Percentiles rank a stretch among this genome's conserved stretches.
Conservation (phyloP, 2,329 filamentous ascomycete species). For the Aureobasidium sp. region DNA sequence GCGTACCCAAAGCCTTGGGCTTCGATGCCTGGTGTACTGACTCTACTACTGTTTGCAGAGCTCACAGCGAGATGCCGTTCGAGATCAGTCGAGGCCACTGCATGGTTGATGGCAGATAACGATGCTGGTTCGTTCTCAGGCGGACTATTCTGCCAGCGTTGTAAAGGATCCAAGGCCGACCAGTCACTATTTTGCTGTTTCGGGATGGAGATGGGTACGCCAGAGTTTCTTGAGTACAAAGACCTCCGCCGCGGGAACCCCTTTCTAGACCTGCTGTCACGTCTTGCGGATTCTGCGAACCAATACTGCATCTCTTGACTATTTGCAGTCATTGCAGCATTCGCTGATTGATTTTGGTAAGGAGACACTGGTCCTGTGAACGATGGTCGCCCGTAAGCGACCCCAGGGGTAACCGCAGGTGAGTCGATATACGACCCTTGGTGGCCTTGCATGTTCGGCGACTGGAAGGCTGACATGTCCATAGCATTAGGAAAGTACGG, state of each 20-base stretch:
- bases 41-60: conserved; percentile 8
- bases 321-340: conserved; percentile 12
- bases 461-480: not conserved
- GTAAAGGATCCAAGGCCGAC: conserved; percentile 43
- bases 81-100: conserved; percentile 38
- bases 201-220: not conserved
- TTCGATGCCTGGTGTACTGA: conserved; percentile 1
- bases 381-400: not conserved
- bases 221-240: conserved; percentile 8
- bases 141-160: conserved; percentile 62
- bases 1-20: not conserved
- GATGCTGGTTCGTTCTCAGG: conserved; percentile 63
- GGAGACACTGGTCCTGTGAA: not conserved
- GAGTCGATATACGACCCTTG: not conserved
- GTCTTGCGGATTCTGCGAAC: conserved; percentile 4
- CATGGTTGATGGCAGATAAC: conserved; percentile 56
- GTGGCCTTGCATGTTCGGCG: not conserved
- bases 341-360: not conserved
- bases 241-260: conserved; percentile 1
- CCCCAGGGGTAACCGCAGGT: not conserved
- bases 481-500: not conserved
- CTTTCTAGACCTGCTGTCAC: conserved; percentile 4
- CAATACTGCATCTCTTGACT: conserved; percentile 10
- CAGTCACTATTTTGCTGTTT: conserved; percentile 8
- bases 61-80: conserved; percentile 18